These are phyloP conservation scores for Clarireedia hainanense DNA, from an alignment of 2,329 filamentous ascomycete species.

Conservation along the genomic window DNA sequence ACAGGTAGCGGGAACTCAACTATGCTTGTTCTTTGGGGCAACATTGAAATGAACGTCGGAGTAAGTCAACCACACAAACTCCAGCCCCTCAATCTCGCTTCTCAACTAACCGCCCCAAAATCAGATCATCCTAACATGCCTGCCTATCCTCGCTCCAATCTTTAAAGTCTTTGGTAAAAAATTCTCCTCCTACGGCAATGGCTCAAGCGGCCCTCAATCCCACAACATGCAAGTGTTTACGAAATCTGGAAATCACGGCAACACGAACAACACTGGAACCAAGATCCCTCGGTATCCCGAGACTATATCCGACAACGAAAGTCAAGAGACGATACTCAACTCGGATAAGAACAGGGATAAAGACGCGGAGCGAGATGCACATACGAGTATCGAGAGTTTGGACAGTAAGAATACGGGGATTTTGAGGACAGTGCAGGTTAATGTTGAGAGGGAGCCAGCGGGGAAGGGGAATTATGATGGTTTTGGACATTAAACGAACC, in stretches of 20 bases:
- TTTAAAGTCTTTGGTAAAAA: conserved; percentile 6
- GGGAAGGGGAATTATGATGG: neutral
- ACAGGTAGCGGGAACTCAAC: neutral
- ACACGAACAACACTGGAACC: neutral
- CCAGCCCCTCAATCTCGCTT: neutral
- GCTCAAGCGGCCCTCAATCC: neutral
- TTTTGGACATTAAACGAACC: neutral
- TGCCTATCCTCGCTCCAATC: conserved; percentile 13
- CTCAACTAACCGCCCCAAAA: neutral
- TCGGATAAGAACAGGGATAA: neutral
- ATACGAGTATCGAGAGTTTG: neutral
- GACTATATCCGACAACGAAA: neutral
- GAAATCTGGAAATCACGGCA: neutral
- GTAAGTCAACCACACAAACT: neutral
- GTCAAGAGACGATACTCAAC: conserved; percentile 1
- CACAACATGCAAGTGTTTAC: conserved; percentile 1
- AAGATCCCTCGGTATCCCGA: neutral
- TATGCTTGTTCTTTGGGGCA: conserved; percentile 3
- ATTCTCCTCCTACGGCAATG: neutral
- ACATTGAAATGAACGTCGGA: conserved; percentile 2
- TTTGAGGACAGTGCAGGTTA: neutral
- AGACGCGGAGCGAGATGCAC: neutral
- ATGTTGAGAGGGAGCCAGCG: neutral
- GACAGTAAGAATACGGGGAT: neutral
- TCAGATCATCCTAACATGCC: conserved; percentile 15